Evolutionary conservation across 1,284 basidiomycete genomes (phyloP).

Genomic region (Mycosarcoma maydis): DNA sequence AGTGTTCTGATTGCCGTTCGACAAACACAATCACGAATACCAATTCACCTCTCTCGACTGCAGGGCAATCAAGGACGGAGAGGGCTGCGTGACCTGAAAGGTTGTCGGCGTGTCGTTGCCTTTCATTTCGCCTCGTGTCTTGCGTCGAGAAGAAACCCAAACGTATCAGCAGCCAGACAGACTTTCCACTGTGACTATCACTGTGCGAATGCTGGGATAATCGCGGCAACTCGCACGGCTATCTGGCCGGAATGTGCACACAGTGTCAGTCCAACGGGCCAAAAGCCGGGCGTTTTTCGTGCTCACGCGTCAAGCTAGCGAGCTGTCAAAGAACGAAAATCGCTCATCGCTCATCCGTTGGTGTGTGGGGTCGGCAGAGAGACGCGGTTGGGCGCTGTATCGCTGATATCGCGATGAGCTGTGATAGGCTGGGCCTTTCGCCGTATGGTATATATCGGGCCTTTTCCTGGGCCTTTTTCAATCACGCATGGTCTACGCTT

Average conservation of each 20-base stretch:
- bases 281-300: constrained; percentile 29
- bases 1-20: too few relatives aligned
- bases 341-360: not conserved
- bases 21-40: too few relatives aligned
- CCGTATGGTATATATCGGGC: constrained; percentile 21
- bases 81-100: not conserved
- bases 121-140: too few relatives aligned
- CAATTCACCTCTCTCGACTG: too few relatives aligned
- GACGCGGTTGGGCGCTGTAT: too few relatives aligned
- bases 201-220: too few relatives aligned
- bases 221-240: constrained; percentile 17
- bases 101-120: not conserved
- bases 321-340: constrained; percentile 9
- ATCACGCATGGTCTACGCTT: too few relatives aligned
- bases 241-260: constrained; percentile 30
- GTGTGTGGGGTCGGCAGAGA: not conserved
- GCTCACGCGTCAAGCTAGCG: not conserved
- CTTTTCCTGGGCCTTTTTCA: constrained; percentile 42
- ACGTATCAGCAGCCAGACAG: too few relatives aligned
- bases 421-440: constrained; percentile 47
- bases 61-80: too few relatives aligned
- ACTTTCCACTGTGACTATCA: too few relatives aligned
- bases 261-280: constrained; percentile 26
- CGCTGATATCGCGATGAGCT: not conserved
- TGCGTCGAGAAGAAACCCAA: too few relatives aligned